Percentiles rank a stretch among this genome's conserved stretches.
Conservation (phyloP, 1,139 yeast genomes). For the Blastobotrys persicus region DNA sequence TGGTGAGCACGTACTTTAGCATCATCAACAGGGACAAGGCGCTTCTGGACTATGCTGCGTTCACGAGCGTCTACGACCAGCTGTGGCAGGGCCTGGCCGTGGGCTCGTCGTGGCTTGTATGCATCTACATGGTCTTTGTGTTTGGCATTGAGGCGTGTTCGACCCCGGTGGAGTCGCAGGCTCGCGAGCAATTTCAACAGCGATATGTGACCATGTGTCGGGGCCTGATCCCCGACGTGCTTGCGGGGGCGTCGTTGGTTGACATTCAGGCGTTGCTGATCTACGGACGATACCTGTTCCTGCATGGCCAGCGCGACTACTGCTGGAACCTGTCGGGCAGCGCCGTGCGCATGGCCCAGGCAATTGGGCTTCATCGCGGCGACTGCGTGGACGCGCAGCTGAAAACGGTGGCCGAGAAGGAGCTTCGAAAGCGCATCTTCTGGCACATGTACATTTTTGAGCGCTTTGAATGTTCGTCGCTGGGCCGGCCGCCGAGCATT, state of each 20-base stretch:
- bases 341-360: constrained; percentile 17
- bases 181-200: constrained; percentile 8
- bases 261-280: constrained; percentile 19
- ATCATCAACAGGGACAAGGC: constrained; percentile 14
- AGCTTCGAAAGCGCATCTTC: constrained; percentile 49
- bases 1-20: constrained; percentile 11
- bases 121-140: constrained; percentile 18
- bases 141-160: constrained; percentile 8
- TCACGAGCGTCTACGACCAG: constrained; percentile 11
- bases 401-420: constrained; percentile 32
- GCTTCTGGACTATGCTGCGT: constrained; percentile 13
- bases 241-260: constrained; percentile 13
- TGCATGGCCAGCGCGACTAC: constrained; percentile 16
- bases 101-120: constrained; percentile 15
- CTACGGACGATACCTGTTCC: constrained; percentile 11
- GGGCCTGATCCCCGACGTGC: constrained; percentile 9
- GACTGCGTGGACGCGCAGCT: constrained; percentile 20
- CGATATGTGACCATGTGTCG: constrained; percentile 7
- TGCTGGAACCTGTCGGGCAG: constrained; percentile 16
- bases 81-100: constrained; percentile 13
- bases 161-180: neutral
- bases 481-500: constrained; percentile 51
- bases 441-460: constrained; percentile 60
- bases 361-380: constrained; percentile 26
- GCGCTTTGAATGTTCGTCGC: constrained; percentile 54